Evolutionary conservation across 83 land plant genomes (phyloP).

Genomic region (Picea abies): DNA sequence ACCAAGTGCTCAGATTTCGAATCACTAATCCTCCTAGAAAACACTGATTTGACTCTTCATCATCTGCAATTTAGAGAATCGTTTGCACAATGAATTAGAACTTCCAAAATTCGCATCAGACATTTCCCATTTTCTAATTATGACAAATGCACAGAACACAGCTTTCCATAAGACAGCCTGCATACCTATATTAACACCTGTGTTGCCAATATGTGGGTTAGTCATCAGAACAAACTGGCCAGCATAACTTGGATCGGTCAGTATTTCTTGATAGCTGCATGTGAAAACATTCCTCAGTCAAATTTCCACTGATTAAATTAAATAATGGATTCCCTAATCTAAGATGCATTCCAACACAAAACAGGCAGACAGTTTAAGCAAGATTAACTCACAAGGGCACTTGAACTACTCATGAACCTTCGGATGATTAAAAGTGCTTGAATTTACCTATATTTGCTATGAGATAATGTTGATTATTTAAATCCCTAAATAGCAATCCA

Average conservation of each 20-base stretch:
- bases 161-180: background rate
- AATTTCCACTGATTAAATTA: background rate
- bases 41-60: conserved; percentile 90
- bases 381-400: background rate
- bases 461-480: too few relatives aligned
- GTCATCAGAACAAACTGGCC: conserved; percentile 99
- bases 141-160: background rate
- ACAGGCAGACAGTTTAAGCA: background rate
- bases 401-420: background rate
- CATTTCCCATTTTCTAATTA: background rate
- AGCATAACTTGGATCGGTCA: conserved; percentile 98
- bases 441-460: too few relatives aligned
- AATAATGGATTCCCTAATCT: background rate
- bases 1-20: conserved; percentile 82
- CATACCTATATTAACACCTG: conserved; percentile 89
- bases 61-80: conserved; percentile 51
- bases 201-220: conserved; percentile 96
- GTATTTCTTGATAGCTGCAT: conserved; percentile 92
- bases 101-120: background rate
- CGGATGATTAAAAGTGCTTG: too few relatives aligned
- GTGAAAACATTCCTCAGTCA: background rate
- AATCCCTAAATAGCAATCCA: too few relatives aligned
- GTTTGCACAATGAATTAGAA: background rate
- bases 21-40: conserved; percentile 82
- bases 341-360: too few relatives aligned